Percentiles rank a stretch among this genome's conserved stretches.
phyloP scores from a whole-genome alignment of 257 asterid genomes.

The Nicotiana undulata region DNA sequence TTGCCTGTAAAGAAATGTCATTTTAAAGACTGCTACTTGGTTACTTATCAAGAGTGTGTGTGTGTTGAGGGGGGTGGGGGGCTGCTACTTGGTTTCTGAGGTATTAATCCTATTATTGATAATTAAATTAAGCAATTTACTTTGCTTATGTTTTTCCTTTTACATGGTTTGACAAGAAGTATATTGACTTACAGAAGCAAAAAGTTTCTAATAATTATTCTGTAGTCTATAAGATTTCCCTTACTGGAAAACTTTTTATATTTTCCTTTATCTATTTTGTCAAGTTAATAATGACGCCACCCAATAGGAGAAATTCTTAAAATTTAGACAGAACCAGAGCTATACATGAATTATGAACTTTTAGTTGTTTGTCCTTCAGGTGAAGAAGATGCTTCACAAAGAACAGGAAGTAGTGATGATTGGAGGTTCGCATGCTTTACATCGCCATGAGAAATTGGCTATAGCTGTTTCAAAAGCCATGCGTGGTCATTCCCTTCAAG shows the following conservation, averaged over 20 bases:
- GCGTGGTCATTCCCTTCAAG: slow-evolving; percentile 96
- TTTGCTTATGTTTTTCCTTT: not conserved
- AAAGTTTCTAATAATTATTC: not conserved
- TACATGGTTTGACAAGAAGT: not conserved
- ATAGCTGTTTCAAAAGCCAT: slow-evolving; percentile 97
- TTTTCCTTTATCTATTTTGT: not conserved
- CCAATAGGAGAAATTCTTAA: not conserved
- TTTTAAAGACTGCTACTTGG: not conserved
- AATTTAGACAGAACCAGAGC: not conserved
- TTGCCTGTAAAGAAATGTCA: not conserved
- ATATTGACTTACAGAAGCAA: not conserved
- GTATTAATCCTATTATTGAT: not conserved
- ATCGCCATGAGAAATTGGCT: slow-evolving; percentile 89
- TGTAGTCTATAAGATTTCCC: not conserved
- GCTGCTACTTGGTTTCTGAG: not conserved
- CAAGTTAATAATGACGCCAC: not conserved
- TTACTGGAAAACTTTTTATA: not conserved
- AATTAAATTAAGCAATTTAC: not conserved
- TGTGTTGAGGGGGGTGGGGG: not conserved
- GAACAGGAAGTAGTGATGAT: slow-evolving; percentile 87
- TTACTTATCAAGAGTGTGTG: not conserved
- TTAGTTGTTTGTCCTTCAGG: slow-evolving; percentile 33
- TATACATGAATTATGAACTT: not conserved
- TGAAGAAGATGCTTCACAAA: slow-evolving; percentile 79
- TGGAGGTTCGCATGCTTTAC: slow-evolving; percentile 87